These are phyloP conservation scores for Colletotrichum liaoningense DNA, from an alignment of 2,329 filamentous ascomycete species.

Conservation along the genomic window DNA sequence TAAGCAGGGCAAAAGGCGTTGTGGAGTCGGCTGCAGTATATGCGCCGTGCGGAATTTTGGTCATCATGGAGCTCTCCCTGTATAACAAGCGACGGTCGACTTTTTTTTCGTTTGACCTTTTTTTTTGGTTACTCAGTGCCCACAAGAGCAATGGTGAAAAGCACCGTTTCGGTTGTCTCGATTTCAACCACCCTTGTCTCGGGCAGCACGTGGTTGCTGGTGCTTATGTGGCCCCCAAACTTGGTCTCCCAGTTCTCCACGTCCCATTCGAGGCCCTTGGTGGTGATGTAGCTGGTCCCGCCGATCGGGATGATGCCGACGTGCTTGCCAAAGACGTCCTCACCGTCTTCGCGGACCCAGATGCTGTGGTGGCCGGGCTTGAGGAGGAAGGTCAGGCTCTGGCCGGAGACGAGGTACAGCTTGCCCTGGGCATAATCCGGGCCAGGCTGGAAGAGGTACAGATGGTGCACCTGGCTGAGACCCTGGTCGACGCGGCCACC, in stretches of 20 bases:
- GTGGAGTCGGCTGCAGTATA: slow-evolving; percentile 1
- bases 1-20: slow-evolving; percentile 30
- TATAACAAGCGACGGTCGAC: slow-evolving; percentile 28
- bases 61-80: slow-evolving; percentile 6
- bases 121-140: slow-evolving; percentile 32
- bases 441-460: slow-evolving; percentile 73
- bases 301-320: slow-evolving; percentile 89
- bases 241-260: slow-evolving; percentile 82
- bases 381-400: slow-evolving; percentile 87
- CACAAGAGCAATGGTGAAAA: slow-evolving; percentile 79
- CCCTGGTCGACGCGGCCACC: slow-evolving; percentile 94
- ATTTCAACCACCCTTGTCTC: slow-evolving; percentile 71
- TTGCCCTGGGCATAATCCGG: slow-evolving; percentile 62
- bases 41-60: not conserved
- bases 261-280: slow-evolving; percentile 90
- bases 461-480: slow-evolving; percentile 87
- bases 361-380: slow-evolving; percentile 76
- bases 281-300: slow-evolving; percentile 82
- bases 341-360: slow-evolving; percentile 64
- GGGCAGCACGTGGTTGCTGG: slow-evolving; percentile 80
- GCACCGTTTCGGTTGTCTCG: slow-evolving; percentile 70
- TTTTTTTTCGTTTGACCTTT: not conserved
- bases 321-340: slow-evolving; percentile 76
- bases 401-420: slow-evolving; percentile 84
- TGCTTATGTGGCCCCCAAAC: slow-evolving; percentile 80